Percentiles rank a stretch among this genome's conserved stretches.
Conservation (phyloP, 208 protist species). For the Crithidia mellificae region DNA sequence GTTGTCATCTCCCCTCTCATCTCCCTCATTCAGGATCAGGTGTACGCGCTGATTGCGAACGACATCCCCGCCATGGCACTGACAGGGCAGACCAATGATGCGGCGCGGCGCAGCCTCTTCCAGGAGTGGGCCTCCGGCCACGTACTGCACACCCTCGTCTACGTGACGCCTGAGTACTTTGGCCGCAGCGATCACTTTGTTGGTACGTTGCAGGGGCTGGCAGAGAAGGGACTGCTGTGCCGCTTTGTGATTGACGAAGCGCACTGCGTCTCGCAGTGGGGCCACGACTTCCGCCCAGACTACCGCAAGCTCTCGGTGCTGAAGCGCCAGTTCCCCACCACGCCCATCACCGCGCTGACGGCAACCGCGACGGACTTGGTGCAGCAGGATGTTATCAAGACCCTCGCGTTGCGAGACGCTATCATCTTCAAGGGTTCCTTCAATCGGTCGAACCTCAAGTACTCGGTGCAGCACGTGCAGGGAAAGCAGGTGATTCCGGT, state of each 20-base stretch:
- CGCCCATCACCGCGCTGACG: constrained; percentile 82
- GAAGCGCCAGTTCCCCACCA: constrained; percentile 66
- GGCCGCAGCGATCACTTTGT: constrained; percentile 80
- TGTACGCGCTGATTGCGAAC: constrained; percentile 80
- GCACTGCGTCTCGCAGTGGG: constrained; percentile 97
- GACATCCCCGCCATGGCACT: constrained; percentile 82
- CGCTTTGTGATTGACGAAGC: constrained; percentile 95
- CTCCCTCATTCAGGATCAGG: constrained; percentile 97
- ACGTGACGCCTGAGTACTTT: constrained; percentile 91
- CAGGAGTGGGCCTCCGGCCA: constrained; percentile 59
- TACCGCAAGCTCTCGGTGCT: constrained; percentile 79
- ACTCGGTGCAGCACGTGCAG: constrained; percentile 67
- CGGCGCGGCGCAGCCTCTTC: constrained; percentile 61
- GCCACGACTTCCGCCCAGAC: constrained; percentile 95
- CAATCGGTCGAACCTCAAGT: constrained; percentile 73
- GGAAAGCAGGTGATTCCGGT: constrained; percentile 45
- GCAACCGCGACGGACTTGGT: constrained; percentile 87
- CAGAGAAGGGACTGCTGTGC: constrained; percentile 53
- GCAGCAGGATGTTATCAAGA: constrained; percentile 87
- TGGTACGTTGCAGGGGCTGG: constrained; percentile 48
- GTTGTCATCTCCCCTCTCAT: constrained; percentile 97
- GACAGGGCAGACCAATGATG: constrained; percentile 74
- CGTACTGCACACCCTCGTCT: constrained; percentile 75
- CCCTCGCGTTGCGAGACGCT: constrained; percentile 54
- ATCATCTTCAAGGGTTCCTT: constrained; percentile 89